phyloP scores from a whole-genome alignment of 441 rosid genomes.

The Metrosideros polymorpha region DNA sequence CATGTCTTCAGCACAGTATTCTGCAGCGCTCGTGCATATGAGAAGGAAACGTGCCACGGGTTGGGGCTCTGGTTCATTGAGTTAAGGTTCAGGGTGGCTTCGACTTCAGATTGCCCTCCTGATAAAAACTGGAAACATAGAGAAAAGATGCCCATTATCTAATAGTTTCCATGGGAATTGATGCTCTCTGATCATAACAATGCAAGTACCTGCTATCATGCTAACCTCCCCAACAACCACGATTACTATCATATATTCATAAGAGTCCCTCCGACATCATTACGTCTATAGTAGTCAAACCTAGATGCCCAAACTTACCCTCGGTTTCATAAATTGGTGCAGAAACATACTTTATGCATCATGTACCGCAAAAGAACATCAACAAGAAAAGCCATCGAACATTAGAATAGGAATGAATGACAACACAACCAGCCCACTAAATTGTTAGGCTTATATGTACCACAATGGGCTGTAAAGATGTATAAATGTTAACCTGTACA shows the following conservation, averaged over 20 bases:
- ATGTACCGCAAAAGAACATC: neutral
- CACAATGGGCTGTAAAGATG: neutral
- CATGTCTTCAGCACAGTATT: conserved; percentile 95
- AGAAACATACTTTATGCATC: neutral
- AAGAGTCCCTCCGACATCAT: neutral
- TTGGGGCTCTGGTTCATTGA: conserved; percentile 97
- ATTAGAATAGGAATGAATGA: neutral
- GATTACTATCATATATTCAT: neutral
- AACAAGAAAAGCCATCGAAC: neutral
- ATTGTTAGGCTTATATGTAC: neutral
- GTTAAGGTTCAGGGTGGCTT: conserved; percentile 85
- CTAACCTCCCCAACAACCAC: neutral
- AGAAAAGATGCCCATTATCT: neutral
- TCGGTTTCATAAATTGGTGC: neutral
- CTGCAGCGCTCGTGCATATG: conserved; percentile 95
- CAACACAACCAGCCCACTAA: neutral
- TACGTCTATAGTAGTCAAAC: neutral
- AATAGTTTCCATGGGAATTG: neutral
- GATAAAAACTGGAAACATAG: conserved; percentile 63
- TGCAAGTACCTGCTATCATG: neutral
- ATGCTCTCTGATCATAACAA: neutral
- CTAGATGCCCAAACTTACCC: neutral
- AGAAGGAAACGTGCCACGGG: conserved; percentile 99
- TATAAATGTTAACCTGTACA: neutral
- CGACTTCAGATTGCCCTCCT: conserved; percentile 95